Conservation (phyloP, 2,329 filamentous ascomycete species). For the Endocalyx cinctus region DNA sequence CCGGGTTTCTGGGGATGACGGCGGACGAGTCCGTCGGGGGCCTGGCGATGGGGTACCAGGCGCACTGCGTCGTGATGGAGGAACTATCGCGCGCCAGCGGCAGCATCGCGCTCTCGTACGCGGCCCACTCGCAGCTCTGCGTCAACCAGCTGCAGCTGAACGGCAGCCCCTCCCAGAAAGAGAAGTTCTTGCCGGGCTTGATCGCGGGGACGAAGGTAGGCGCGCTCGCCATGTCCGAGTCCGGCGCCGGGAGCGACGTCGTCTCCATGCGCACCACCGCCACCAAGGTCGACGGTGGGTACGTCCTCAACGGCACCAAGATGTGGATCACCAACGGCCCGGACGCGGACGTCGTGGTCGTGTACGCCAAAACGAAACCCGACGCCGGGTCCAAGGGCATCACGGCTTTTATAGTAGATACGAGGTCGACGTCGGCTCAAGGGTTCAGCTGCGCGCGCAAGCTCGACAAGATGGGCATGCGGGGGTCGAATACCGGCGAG, state of each 20-base stretch:
- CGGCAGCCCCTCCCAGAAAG: conserved; percentile 73
- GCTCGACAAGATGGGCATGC: conserved; percentile 97
- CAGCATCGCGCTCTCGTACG: conserved; percentile 85
- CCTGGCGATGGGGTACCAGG: conserved; percentile 89
- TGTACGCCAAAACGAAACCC: conserved; percentile 94
- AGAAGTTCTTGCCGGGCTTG: conserved; percentile 72
- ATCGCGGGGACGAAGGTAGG: conserved; percentile 78
- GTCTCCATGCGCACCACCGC: conserved; percentile 92
- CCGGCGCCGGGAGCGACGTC: conserved; percentile 85
- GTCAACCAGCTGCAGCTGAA: conserved; percentile 96
- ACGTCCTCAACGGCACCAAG: conserved; percentile 81
- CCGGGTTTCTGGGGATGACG: conserved; percentile 87
- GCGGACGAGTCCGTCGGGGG: conserved; percentile 90
- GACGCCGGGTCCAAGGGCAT: conserved; percentile 81
- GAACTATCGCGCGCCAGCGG: conserved; percentile 84
- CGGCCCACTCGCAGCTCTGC: conserved; percentile 92
- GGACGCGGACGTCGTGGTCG: conserved; percentile 85
- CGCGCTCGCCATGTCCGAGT: conserved; percentile 91
- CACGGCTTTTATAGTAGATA: conserved; percentile 89
- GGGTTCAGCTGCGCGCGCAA: conserved; percentile 88
- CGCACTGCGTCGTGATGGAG: conserved; percentile 93
- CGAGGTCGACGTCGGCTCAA: conserved; percentile 58
- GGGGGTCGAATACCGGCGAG: conserved; percentile 93
- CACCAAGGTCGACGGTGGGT: conserved; percentile 77
- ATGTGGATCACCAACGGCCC: conserved; percentile 99